These are phyloP conservation scores for Candida mesenterica DNA, from an alignment of 1,139 yeast genomes.

Conservation along the genomic window DNA sequence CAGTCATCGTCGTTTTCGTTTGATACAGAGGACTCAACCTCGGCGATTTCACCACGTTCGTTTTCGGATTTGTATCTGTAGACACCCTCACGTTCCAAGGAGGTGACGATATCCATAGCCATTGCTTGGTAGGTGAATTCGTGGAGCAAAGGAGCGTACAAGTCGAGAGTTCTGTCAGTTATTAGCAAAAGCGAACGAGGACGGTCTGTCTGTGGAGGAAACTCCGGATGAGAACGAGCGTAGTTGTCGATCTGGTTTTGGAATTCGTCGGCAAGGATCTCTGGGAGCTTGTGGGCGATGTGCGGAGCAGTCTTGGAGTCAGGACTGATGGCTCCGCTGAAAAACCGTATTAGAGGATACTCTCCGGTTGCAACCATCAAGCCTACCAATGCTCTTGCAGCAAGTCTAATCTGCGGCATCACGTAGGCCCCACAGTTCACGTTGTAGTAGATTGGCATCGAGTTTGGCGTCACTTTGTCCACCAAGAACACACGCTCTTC, in stretches of 20 bases:
- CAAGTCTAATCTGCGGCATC: slow-evolving; percentile 52
- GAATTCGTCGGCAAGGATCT: slow-evolving; percentile 68
- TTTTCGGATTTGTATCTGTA: slow-evolving; percentile 62
- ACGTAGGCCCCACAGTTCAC: slow-evolving; percentile 62
- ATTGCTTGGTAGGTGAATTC: slow-evolving; percentile 94
- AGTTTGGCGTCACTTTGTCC: slow-evolving; percentile 42
- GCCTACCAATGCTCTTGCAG: slow-evolving; percentile 65
- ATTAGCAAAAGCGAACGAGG: slow-evolving; percentile 75
- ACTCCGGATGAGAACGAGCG: slow-evolving; percentile 65
- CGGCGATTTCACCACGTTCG: slow-evolving; percentile 52
- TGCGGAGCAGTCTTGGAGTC: neutral
- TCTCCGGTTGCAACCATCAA: slow-evolving; percentile 81
- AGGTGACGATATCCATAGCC: slow-evolving; percentile 71
- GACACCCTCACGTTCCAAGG: slow-evolving; percentile 50
- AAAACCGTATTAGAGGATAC: slow-evolving; percentile 80
- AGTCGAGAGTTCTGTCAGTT: slow-evolving; percentile 80
- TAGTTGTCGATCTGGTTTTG: slow-evolving; percentile 73
- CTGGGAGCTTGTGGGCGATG: slow-evolving; percentile 64
- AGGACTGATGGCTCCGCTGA: slow-evolving; percentile 36
- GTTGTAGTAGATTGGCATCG: slow-evolving; percentile 76
- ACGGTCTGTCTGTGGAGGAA: slow-evolving; percentile 56
- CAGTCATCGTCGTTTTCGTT: slow-evolving; percentile 74
- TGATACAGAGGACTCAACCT: slow-evolving; percentile 42
- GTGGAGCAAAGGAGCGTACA: slow-evolving; percentile 81
- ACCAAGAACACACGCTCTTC: slow-evolving; percentile 42